Evolutionary conservation across 2,329 filamentous ascomycete species (phyloP), one percentile per base, ranked within the genome.

Genomic region (Drechslerella dactyloides): DNA sequence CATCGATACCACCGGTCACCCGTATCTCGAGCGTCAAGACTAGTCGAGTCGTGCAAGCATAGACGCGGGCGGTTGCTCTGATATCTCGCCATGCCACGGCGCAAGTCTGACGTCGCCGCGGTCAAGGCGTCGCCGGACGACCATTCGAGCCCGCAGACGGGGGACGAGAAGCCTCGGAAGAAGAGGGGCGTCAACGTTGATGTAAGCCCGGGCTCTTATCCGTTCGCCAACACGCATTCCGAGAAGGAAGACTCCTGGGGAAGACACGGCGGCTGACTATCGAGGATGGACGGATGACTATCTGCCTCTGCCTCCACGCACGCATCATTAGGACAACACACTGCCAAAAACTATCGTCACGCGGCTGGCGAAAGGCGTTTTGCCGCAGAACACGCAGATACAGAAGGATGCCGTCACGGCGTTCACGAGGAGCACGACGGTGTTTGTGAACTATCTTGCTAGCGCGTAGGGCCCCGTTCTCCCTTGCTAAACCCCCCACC

Each of bases 331-430:
- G 87, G 90, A 93, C 78, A 85, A 93, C 64, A 87, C 84, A 73
- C 83, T 94, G 13, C 90, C 90, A 33, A 91, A 90, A 78, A 91
- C 89, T 5, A 91, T 93, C 80, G 88, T 93, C 75, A 89, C 89
- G 59, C 84, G 90, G 60, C 83, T 94, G 35, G 89, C 90, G 44
- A 93, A 93, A 81, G 89, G 89, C 44, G 89, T 91, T 4, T 82
- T 94, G 3, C 90, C 90, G 0, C 84, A 89, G 4, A 92, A 92
- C 78, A 93, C 68, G 6, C 60, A 64, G 55, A 72, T 72, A 19
- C 90, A 93, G 78, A 90, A 88, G 77, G 91, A 92, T 81, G 90
- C 90, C 46, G 85, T 93, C 61, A 81, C 91, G 57, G 90, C 90
- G 8, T 84, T 94, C 81, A 89, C 86, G 75, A 93, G 93, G 81